Base-by-base conservation (phyloP, 192 early-diverging fungal species). In the Coemansia umbellata region DNA sequence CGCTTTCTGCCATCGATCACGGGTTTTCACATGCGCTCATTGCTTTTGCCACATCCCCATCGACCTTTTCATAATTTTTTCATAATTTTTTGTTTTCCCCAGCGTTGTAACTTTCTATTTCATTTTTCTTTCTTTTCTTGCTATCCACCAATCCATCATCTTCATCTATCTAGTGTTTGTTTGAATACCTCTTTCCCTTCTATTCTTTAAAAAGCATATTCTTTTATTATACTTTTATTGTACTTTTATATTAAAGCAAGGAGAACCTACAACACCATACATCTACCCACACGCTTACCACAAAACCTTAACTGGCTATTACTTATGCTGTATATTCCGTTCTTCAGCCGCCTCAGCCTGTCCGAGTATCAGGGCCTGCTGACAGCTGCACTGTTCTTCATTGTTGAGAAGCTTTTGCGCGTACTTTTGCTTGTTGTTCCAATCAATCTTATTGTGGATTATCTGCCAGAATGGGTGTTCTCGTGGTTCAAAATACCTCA, bases 391-490 rank as follows among this genome's bases (percentile, higher is more conserved):
- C 50, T 81, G 55, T 77, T 91, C 39, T 81, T 91, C 24, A 54
- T 89, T 0, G 59, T 84, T 40, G 91, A 93, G 64, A 82, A 80
- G 57, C 23, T 89, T 5, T 53, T 91, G 44, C 78, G 91, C 21
- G 54, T 91, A 17, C 78, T 91, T 50, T 73, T 86, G 22, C 64
- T 83, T 24, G 64, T 87, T 26, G 71, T 88, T 10, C 85, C 85
- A 11, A 48, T 78, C 24, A 69, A 81, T 17, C 48, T 80, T 21
- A 42, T 72, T 31, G 61, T 86, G 17, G 78, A 85, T 33, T 39
- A 43, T 15, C 47, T 82, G 43, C 69, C 76, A 6, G 67, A 61
- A 15, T 68, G 58, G 59, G 28, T 58, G 7, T 62, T 67, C 21
- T 42, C 65, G 9, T 50, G 61, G 41, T 44, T 76, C 50, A 55